Evolutionary conservation across 768 basidiomycete genomes (phyloP).

Genomic region (Suillus occidentalis): DNA sequence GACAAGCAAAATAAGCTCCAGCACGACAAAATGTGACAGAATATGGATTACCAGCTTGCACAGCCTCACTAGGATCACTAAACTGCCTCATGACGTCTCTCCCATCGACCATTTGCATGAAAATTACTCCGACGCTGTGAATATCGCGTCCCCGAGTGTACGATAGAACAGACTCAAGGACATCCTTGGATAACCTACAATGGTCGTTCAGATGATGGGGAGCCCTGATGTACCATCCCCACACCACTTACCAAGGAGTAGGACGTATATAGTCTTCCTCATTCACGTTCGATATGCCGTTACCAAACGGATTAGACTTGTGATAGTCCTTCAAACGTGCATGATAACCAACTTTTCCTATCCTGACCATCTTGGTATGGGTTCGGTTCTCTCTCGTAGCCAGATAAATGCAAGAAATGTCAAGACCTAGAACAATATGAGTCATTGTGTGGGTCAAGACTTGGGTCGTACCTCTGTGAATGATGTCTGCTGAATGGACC

Average conservation of each 20-base stretch:
- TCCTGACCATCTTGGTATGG: conserved; percentile 67
- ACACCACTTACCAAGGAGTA: conserved; percentile 27
- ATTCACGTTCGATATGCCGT: conserved; percentile 13
- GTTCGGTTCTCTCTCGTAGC: conserved; percentile 48
- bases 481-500: conserved; percentile 60
- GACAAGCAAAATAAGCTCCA: background rate
- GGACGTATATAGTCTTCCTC: conserved; percentile 27
- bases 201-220: background rate
- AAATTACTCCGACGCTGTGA: conserved; percentile 74
- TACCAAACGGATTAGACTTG: conserved; percentile 76
- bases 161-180: conserved; percentile 71
- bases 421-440: conserved; percentile 46
- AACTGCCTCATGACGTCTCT: conserved; percentile 59
- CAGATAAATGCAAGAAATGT: conserved; percentile 60
- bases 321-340: conserved; percentile 77
- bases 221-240: background rate
- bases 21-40: background rate
- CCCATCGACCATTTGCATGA: conserved; percentile 87
- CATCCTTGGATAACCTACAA: conserved; percentile 72
- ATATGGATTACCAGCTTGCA: conserved; percentile 51
- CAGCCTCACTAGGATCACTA: conserved; percentile 54
- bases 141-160: conserved; percentile 83
- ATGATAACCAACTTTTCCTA: conserved; percentile 72
- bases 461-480: conserved; percentile 61
- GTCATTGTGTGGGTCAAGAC: background rate